Conservation (phyloP, 306 rosid species). For the Dalbergia cochinchinensis region DNA sequence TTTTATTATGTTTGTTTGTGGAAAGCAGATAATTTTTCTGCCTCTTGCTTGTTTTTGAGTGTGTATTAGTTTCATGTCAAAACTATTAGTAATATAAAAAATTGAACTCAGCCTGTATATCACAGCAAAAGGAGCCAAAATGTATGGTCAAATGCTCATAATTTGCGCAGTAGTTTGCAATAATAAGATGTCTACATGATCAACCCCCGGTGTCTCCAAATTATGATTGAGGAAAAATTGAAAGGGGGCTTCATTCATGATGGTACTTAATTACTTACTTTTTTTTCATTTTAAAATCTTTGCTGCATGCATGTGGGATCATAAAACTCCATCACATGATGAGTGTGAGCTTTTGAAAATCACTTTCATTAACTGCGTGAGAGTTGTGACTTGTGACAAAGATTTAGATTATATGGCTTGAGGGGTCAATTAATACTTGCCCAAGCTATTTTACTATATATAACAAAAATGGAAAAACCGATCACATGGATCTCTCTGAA, state of each 20-base stretch:
- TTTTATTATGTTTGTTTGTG: neutral
- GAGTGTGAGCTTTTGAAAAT: neutral
- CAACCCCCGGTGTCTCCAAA: too few species aligned
- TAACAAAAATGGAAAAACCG: neutral
- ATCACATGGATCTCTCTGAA: neutral
- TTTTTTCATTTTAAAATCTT: neutral
- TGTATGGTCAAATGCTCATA: neutral
- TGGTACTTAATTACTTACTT: conserved; percentile 2
- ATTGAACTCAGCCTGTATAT: too few species aligned
- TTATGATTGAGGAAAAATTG: too few species aligned
- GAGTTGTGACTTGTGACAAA: conserved; percentile 15
- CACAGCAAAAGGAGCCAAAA: neutral
- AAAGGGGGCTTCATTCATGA: conserved; percentile 14
- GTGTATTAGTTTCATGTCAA: neutral
- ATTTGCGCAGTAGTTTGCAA: too few species aligned
- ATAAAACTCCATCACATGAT: conserved; percentile 43
- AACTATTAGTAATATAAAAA: too few species aligned
- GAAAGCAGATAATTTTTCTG: neutral
- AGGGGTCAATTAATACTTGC: neutral
- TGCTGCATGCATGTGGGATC: conserved; percentile 19
- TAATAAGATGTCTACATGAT: too few species aligned
- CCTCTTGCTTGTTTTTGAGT: too few species aligned
- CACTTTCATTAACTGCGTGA: neutral
- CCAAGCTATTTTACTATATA: neutral
- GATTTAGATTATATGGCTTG: neutral